Conservation (phyloP, 2,329 filamentous ascomycete species). For the Moelleriella libera region DNA sequence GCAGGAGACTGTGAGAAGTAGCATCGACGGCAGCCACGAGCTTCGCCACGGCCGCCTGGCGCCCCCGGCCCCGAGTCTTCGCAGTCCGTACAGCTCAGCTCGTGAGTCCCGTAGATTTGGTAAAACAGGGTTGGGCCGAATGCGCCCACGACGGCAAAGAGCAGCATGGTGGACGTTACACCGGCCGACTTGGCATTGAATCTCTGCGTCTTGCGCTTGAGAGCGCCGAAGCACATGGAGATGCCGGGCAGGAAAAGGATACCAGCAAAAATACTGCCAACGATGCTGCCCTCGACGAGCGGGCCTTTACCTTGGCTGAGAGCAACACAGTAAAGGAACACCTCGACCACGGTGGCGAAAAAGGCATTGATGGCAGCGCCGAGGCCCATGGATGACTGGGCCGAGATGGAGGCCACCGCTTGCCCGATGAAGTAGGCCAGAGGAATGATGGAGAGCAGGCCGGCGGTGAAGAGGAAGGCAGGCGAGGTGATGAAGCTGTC, state of each 20-base stretch:
- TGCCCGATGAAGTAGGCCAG: constrained; percentile 97
- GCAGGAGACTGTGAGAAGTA: constrained; percentile 85
- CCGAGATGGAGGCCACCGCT: constrained; percentile 94
- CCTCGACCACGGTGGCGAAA: constrained; percentile 94
- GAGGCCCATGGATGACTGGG: constrained; percentile 95
- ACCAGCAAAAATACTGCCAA: constrained; percentile 95
- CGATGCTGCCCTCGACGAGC: constrained; percentile 90
- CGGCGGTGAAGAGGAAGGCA: constrained; percentile 73
- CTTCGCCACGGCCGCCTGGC: constrained; percentile 18
- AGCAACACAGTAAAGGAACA: constrained; percentile 93
- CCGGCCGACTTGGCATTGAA: constrained; percentile 96
- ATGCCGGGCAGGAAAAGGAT: constrained; percentile 87
- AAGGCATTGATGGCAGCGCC: constrained; percentile 96
- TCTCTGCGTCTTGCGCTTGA: constrained; percentile 94
- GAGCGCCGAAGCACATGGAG: constrained; percentile 97
- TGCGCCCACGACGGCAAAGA: constrained; percentile 89
- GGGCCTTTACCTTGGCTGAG: constrained; percentile 83
- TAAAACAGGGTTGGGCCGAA: constrained; percentile 96
- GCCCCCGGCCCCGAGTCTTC: constrained; percentile 26
- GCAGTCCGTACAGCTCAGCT: constrained; percentile 69
- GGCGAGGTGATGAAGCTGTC: constrained; percentile 65
- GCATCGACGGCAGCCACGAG: constrained; percentile 75
- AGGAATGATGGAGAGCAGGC: constrained; percentile 84
- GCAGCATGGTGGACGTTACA: constrained; percentile 92
- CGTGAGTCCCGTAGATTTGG: constrained; percentile 95